A percentile compares a stretch with the other conserved stretches of the same genome.
phyloP scores from a whole-genome alignment of 2,329 filamentous ascomycete genomes.

The Penicillium sp. region DNA sequence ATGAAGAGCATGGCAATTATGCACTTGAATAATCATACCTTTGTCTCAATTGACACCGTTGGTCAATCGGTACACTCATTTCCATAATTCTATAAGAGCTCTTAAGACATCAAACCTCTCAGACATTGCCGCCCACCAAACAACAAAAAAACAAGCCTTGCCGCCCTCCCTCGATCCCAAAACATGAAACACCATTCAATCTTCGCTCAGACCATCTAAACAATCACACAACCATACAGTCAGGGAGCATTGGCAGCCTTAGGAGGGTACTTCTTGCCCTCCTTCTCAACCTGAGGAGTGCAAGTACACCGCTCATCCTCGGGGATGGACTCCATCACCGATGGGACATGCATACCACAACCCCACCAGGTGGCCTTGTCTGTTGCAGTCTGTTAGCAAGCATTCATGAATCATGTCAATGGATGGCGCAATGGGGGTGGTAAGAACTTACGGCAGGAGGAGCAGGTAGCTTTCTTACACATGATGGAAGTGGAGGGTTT shows the following conservation, averaged over 20 bases:
- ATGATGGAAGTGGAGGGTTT: conserved; percentile 46
- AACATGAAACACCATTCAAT: background rate
- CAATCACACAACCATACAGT: conserved; percentile 31
- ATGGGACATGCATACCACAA: conserved; percentile 59
- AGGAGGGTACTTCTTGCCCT: conserved; percentile 62
- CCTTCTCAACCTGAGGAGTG: conserved; percentile 58
- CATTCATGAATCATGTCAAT: background rate
- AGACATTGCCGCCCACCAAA: too few relatives aligned
- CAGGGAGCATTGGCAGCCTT: conserved; percentile 51
- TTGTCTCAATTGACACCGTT: background rate
- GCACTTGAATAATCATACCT: too few relatives aligned
- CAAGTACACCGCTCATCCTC: conserved; percentile 62
- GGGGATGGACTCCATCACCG: conserved; percentile 60
- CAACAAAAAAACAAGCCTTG: too few relatives aligned
- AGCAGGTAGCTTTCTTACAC: conserved; percentile 63
- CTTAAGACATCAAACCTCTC: too few relatives aligned
- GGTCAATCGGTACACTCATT: background rate
- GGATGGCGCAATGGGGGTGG: background rate
- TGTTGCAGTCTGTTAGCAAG: conserved; percentile 27
- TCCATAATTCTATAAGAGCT: background rate
- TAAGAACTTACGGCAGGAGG: conserved; percentile 56
- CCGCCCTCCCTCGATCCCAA: too few relatives aligned
- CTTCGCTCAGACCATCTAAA: conserved; percentile 7
- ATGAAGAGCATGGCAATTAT: background rate
- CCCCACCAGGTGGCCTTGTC: conserved; percentile 63